Base-by-base conservation (phyloP, 2,329 filamentous ascomycete species). In the Talaromyces sp. region DNA sequence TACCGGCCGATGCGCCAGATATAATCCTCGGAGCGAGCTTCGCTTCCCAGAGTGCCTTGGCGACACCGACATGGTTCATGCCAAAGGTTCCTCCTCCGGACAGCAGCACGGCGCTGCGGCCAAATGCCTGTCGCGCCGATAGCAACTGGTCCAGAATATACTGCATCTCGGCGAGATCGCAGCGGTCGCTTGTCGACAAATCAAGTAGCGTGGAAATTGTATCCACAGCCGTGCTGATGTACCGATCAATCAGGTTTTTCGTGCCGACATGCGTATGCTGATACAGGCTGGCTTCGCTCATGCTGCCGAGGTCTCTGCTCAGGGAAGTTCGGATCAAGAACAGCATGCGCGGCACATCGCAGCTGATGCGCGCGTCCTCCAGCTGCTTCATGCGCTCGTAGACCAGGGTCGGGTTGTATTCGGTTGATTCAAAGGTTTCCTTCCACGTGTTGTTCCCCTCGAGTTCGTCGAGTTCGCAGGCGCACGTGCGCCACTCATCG, bases 61-160 rank as follows among this genome's bases (percentile, higher is more conserved):
- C 78, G 2, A 96, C 91, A 1, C 92, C 92, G 58, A 96, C 89
- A 71, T 96, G 92, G 62, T 90, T 90, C 90, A 96, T 95, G 46
- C 92, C 92, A 75, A 95, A 91, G 0, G 92, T 94, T 1, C 89
- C 91, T 2, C 92, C 92, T 8, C 92, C 92, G 4, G 91, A 95
- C 10, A 96, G 79, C 10, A 95, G 79, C 56, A 96, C 77, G 0
- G 91, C 92, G 64, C 88, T 94, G 63, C 91, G 83, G n/a, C 91
- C 91, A 69, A 92, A 95, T 38, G 89, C 89, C 69, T 92, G 89
- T 43, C 90, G 84, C 1, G 90, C 84, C 59, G 85, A 84, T 52
- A 92, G 74, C 64, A 94, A 80, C 60, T 86, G 85, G 58, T 92
- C 88, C 6, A 92, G 79, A 4, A 88, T 79, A 59, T 81, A 77